phyloP scores from a whole-genome alignment of 306 rosid genomes.

The Trifolium dubium region DNA sequence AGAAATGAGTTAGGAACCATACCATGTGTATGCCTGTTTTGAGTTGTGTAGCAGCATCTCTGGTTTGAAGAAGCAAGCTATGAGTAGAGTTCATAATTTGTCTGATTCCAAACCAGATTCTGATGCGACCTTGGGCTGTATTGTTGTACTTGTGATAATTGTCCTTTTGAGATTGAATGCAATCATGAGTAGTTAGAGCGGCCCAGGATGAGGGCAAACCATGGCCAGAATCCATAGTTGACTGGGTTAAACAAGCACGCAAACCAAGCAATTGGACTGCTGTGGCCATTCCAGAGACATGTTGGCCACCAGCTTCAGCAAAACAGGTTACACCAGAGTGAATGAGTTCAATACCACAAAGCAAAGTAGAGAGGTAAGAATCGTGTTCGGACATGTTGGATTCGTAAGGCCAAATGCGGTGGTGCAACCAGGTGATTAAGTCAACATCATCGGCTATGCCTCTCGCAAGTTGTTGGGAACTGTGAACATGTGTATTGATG shows the following conservation, averaged over 20 bases:
- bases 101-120: slow-evolving; percentile 87
- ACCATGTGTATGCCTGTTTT: slow-evolving; percentile 91
- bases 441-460: slow-evolving; percentile 96
- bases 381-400: slow-evolving; percentile 78
- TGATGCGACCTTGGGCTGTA: slow-evolving; percentile 77
- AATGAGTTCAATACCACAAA: slow-evolving; percentile 75
- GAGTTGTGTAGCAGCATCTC: slow-evolving; percentile 66
- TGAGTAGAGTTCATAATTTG: slow-evolving; percentile 84
- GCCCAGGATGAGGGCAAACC: slow-evolving; percentile 80
- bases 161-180: slow-evolving; percentile 80
- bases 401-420: slow-evolving; percentile 93
- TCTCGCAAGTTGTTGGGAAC: slow-evolving; percentile 80
- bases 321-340: slow-evolving; percentile 68
- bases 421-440: slow-evolving; percentile 82
- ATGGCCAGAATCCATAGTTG: slow-evolving; percentile 79
- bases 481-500: slow-evolving; percentile 84
- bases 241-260: slow-evolving; percentile 82
- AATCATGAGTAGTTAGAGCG: slow-evolving; percentile 57
- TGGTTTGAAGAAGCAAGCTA: slow-evolving; percentile 69
- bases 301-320: slow-evolving; percentile 96
- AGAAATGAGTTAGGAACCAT: background rate
- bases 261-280: slow-evolving; percentile 72
- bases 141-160: slow-evolving; percentile 71
- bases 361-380: slow-evolving; percentile 76
- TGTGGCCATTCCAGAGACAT: slow-evolving; percentile 76